Percentiles rank a stretch among this genome's conserved stretches.
These are phyloP conservation scores for Pilobolus umbonatus DNA, from an alignment of 192 early-diverging fungal species.

Conservation along the genomic window DNA sequence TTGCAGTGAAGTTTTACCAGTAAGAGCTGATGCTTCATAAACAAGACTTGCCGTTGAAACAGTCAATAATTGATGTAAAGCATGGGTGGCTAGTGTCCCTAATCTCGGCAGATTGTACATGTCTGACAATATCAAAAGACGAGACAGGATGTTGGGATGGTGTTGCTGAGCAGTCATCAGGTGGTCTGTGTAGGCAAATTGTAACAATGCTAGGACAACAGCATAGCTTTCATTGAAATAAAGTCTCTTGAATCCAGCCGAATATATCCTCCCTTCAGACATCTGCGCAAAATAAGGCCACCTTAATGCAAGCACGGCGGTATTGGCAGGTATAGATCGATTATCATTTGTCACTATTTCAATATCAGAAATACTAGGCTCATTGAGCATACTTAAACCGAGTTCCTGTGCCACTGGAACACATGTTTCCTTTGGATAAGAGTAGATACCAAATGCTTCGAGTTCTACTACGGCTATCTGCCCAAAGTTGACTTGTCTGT, in stretches of 20 bases:
- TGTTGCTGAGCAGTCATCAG: conserved; percentile 64
- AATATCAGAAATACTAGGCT: conserved; percentile 43
- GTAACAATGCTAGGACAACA: conserved; percentile 56
- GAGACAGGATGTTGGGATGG: conserved; percentile 61
- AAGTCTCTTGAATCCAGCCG: conserved; percentile 18
- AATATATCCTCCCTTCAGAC: conserved; percentile 29
- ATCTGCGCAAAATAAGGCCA: conserved; percentile 45
- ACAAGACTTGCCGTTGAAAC: conserved; percentile 60
- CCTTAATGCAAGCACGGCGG: conserved; percentile 35
- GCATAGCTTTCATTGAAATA: conserved; percentile 39
- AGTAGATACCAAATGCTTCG: conserved; percentile 63
- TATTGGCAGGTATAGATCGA: conserved; percentile 42
- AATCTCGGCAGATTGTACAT: conserved; percentile 57
- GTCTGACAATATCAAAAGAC: conserved; percentile 57
- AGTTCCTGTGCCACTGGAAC: conserved; percentile 45
- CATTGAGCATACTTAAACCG: conserved; percentile 40
- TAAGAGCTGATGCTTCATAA: conserved; percentile 60
- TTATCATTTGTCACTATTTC: conserved; percentile 38
- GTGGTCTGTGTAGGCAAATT: conserved; percentile 64
- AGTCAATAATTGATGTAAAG: conserved; percentile 59
- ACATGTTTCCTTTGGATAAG: conserved; percentile 42
- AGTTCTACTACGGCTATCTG: conserved; percentile 62
- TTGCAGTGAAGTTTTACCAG: conserved; percentile 58
- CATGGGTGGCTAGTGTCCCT: conserved; percentile 47
- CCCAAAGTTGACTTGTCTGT: conserved; percentile 68